Conservation (phyloP, 345 rosid species). For the Zanthoxylum bungeanum region DNA sequence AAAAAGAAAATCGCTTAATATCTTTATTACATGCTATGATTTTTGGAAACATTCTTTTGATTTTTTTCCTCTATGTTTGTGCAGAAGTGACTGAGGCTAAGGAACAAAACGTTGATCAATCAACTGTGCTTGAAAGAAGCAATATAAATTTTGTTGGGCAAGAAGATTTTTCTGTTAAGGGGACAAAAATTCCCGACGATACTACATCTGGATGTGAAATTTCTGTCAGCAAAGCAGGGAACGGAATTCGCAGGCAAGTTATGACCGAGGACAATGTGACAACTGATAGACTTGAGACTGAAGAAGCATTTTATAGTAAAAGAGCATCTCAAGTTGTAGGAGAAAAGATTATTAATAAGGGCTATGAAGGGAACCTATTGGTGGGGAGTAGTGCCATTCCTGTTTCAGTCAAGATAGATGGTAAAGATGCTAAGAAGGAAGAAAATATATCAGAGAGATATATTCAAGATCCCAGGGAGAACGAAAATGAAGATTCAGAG, state of each 20-base stretch:
- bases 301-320: background rate
- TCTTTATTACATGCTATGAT: background rate
- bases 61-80: background rate
- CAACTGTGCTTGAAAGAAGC: background rate
- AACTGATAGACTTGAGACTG: background rate
- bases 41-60: background rate
- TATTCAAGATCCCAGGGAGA: background rate
- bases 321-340: constrained; percentile 7
- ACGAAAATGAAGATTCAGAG: background rate
- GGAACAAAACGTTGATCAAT: background rate
- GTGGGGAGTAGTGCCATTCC: constrained; percentile 2
- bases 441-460: background rate
- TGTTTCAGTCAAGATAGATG: background rate
- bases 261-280: background rate
- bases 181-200: too few species aligned
- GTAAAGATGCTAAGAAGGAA: constrained; percentile 5
- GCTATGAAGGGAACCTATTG: constrained; percentile 4
- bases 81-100: constrained; percentile 1
- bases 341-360: background rate
- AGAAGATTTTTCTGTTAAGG: background rate
- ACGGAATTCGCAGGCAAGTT: background rate
- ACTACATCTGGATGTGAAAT: background rate
- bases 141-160: background rate
- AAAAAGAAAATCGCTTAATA: background rate
- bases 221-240: constrained; percentile 1